Percentiles rank a stretch among this genome's conserved stretches.
Conservation (phyloP, 2,329 filamentous ascomycete species). For the Colletotrichum camelliae region DNA sequence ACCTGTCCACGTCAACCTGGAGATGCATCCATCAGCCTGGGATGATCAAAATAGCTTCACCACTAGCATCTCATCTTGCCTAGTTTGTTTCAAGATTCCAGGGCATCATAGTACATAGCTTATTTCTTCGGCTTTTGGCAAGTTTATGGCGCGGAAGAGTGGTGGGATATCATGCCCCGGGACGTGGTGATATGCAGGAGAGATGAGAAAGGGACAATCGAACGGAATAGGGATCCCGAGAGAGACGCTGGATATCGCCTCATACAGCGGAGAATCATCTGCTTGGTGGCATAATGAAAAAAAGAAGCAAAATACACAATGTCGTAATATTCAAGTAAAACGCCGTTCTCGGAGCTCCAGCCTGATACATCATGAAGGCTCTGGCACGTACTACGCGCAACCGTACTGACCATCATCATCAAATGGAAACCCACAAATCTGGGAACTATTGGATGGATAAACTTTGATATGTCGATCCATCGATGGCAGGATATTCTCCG, state of each 20-base stretch:
- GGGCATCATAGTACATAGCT: not conserved
- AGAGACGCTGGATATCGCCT: not conserved
- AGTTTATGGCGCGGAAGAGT: not conserved
- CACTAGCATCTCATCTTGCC: not conserved
- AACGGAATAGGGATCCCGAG: not conserved
- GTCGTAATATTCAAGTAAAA: not conserved
- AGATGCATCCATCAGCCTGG: not conserved
- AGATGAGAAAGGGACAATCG: not conserved
- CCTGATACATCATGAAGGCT: not conserved
- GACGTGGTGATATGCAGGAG: not conserved
- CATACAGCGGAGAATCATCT: not conserved
- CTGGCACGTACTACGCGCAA: not conserved
- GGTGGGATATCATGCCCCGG: not conserved
- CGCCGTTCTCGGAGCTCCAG: not conserved
- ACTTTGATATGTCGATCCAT: not conserved
- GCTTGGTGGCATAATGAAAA: not conserved
- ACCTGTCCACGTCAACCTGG: not conserved
- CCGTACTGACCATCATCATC: not conserved
- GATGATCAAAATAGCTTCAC: not conserved
- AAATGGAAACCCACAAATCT: not conserved
- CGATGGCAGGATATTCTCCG: not conserved
- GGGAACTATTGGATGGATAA: constrained; percentile 5
- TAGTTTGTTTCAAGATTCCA: not conserved
- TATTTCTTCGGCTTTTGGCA: not conserved
- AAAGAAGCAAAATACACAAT: not conserved